Base-by-base conservation (phyloP, 306 rosid species). In the Ochetophila trinervis region DNA sequence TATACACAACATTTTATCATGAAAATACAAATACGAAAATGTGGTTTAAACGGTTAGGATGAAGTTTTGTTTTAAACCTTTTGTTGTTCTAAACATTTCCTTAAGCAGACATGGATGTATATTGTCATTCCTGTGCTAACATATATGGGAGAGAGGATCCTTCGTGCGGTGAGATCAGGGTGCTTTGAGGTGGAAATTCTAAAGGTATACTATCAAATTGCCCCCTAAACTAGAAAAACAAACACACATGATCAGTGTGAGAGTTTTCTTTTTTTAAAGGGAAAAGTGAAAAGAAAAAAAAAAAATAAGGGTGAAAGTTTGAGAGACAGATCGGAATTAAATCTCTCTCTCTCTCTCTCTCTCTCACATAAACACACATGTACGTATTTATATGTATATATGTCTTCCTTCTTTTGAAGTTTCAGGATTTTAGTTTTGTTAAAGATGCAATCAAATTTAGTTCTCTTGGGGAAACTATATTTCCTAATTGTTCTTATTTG, bases 31-130 rank as follows among this genome's bases (percentile, higher is more conserved):
- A 18, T 7, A 12, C 36, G 5, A 19, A 20, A 47, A 32, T 48
- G 19, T 24, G 45, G 21, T 16, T 24, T 14, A 49, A 12, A 15
- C 3, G 14, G 6, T 16, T 49, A 12, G 15, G 14, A n/a, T 49
- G 3, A 49, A 17, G 1, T 49, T 61, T 13, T 8, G 14, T 8
- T 40, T 27, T 50, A 57, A 56, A 19, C 42, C 58, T 4, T 36
- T 20, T 30, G 70, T 48, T 42, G 17, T 27, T 22, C 44, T 40
- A 52, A 51, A 20, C 58, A 40, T 60, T n/a, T 45, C 9, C 23
- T 64, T 32, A 27, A 69, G 86, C 78, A 91, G 97, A 88, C 97
- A 53, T 91, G 96, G 91, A 83, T 91, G 78, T 91, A 88, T 79
- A 75, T 91, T 74, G 88, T 86, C 51, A 68, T 91, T 82, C 96